Conservation (phyloP, 257 asterid species). For the Lavandula angustifolia region DNA sequence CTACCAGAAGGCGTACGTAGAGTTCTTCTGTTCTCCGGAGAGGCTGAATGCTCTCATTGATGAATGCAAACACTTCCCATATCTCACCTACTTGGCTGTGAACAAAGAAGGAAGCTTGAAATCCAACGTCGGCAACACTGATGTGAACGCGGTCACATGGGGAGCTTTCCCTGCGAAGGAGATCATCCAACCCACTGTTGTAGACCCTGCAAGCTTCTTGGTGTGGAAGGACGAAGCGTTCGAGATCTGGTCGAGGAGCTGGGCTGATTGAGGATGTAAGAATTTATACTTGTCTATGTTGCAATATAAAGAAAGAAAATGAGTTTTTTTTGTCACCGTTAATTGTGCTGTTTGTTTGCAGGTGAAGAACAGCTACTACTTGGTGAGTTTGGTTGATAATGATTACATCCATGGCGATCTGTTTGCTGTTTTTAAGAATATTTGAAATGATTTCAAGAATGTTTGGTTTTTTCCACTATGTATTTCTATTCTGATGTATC, state of each 20-base stretch:
- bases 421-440: conserved; percentile 69
- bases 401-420: conserved; percentile 77
- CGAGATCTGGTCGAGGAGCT: conserved; percentile 85
- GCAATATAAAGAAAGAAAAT: not conserved
- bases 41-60: conserved; percentile 63
- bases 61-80: conserved; percentile 59
- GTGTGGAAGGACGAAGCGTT: conserved; percentile 98
- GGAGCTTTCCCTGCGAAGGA: conserved; percentile 96
- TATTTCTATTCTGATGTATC: no score
- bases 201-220: conserved; percentile 81
- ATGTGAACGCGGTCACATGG: conserved; percentile 92
- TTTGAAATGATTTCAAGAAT: conserved; percentile 38
- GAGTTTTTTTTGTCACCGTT: not conserved
- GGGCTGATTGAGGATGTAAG: conserved; percentile 90
- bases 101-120: conserved; percentile 68
- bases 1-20: conserved; percentile 93
- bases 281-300: not conserved
- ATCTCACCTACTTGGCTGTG: conserved; percentile 82
- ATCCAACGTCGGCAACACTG: conserved; percentile 55
- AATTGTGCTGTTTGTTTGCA: conserved; percentile 31
- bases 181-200: conserved; percentile 87
- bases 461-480: not conserved
- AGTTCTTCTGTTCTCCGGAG: conserved; percentile 75
- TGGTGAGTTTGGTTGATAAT: conserved; percentile 95
- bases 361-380: conserved; percentile 72